A percentile compares a stretch with the other conserved stretches of the same genome.
phyloP scores from a whole-genome alignment of 2,329 filamentous ascomycete species.

The Claviceps paspali region DNA sequence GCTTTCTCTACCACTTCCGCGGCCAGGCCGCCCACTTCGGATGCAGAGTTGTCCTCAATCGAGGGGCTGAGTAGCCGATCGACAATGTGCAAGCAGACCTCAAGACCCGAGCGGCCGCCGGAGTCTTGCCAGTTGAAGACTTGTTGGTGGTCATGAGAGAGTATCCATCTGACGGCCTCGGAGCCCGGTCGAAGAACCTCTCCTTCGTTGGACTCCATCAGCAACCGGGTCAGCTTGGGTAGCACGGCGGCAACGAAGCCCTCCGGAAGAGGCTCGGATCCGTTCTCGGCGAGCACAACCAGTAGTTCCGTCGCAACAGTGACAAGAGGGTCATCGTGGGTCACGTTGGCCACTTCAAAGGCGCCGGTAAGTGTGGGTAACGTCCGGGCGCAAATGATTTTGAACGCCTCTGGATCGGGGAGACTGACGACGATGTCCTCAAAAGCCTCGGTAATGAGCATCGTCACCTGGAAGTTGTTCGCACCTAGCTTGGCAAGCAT shows the following conservation, averaged over 20 bases:
- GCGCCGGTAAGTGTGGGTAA: conserved; percentile 77
- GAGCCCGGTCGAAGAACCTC: conserved; percentile 79
- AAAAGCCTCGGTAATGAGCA: conserved; percentile 79
- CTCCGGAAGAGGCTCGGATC: conserved; percentile 67
- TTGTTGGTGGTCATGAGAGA: conserved; percentile 79
- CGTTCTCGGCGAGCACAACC: conserved; percentile 65
- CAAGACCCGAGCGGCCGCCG: conserved; percentile 65
- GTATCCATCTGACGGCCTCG: conserved; percentile 73
- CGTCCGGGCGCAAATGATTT: conserved; percentile 68
- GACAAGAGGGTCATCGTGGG: conserved; percentile 69
- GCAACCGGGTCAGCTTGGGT: conserved; percentile 69
- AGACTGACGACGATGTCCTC: conserved; percentile 68
- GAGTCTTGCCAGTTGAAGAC: conserved; percentile 77
- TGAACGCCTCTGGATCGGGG: conserved; percentile 53
- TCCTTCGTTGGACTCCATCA: conserved; percentile 74
- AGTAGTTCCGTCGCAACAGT: conserved; percentile 80
- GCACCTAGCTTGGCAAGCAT: conserved; percentile 77
- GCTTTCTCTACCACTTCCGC: conserved; percentile 93
- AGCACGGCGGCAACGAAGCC: conserved; percentile 76
- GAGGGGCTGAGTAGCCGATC: conserved; percentile 71
- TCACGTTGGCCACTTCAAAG: conserved; percentile 76
- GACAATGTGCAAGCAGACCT: conserved; percentile 81
- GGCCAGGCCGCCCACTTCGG: conserved; percentile 89
- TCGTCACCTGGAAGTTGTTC: conserved; percentile 77
- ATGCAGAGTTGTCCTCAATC: conserved; percentile 85